Percentiles rank a stretch among this genome's conserved stretches.
These are phyloP conservation scores for Echinosophora koreensis DNA, from an alignment of 306 rosid genomes.

Conservation along the genomic window DNA sequence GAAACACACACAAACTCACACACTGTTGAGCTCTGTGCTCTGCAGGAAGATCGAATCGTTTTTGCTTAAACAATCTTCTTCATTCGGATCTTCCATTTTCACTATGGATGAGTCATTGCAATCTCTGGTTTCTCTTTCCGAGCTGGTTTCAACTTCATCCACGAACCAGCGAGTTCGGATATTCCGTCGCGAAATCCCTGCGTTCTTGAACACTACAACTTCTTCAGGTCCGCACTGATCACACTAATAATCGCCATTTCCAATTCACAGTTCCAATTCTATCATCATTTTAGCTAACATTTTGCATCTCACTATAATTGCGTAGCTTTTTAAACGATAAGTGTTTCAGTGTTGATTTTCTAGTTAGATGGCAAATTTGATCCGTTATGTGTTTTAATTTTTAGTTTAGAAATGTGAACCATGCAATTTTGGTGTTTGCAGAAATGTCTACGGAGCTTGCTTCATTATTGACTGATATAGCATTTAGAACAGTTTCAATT, in stretches of 20 bases:
- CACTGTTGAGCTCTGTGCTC: background rate
- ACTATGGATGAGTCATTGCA: conserved; percentile 76
- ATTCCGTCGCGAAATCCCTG: conserved; percentile 74
- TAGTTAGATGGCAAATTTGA: too few species aligned
- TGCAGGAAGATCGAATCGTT: background rate
- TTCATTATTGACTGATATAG: conserved; percentile 63
- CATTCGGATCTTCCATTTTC: conserved; percentile 45
- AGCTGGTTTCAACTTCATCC: conserved; percentile 71
- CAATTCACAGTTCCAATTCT: background rate
- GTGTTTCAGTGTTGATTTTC: too few species aligned
- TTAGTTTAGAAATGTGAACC: conserved; percentile 13
- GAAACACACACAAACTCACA: conserved; percentile 29
- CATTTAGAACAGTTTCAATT: conserved; percentile 70
- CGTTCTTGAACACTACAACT: conserved; percentile 51
- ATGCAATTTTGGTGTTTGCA: conserved; percentile 54
- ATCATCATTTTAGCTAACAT: too few species aligned
- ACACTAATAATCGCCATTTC: background rate
- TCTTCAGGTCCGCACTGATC: conserved; percentile 62
- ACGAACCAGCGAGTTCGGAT: conserved; percentile 74
- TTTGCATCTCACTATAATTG: conserved; percentile 34
- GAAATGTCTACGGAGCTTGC: conserved; percentile 74
- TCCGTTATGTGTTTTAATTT: background rate
- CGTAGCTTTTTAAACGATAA: background rate
- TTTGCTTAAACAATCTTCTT: background rate
- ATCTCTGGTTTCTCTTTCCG: conserved; percentile 63